A percentile compares a stretch with the other conserved stretches of the same genome.
These are phyloP conservation scores for Cornus suecica DNA, from an alignment of 148 eudicot species.

Conservation along the genomic window DNA sequence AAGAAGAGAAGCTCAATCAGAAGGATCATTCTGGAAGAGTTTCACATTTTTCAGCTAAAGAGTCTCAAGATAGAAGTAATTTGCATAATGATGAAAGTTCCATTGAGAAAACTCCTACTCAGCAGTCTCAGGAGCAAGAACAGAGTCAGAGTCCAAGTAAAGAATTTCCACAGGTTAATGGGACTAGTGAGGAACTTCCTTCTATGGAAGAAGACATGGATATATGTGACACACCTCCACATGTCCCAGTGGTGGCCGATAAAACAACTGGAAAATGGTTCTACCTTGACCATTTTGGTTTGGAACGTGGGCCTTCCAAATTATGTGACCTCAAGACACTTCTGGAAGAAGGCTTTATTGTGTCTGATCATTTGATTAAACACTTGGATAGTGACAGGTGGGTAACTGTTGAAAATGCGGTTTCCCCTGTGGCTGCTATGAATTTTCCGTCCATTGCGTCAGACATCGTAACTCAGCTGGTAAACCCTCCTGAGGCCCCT, in stretches of 20 bases:
- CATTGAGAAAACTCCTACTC: conserved; percentile 28
- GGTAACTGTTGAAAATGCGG: conserved; percentile 97
- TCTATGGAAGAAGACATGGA: conserved; percentile 99
- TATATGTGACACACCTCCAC: conserved; percentile 95
- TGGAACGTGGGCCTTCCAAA: conserved; percentile 79
- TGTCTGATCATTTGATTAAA: conserved; percentile 85
- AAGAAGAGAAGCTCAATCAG: conserved; percentile 41
- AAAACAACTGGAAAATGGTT: conserved; percentile 70
- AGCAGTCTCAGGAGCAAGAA: conserved; percentile 31
- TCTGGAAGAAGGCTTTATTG: conserved; percentile 68
- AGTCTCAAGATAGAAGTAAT: conserved; percentile 29
- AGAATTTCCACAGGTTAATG: conserved; percentile 41
- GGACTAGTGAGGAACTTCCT: conserved; percentile 50
- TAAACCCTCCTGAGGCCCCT: conserved; percentile 79
- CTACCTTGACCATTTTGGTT: conserved; percentile 78
- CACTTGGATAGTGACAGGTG: conserved; percentile 87
- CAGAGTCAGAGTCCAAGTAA: conserved; percentile 30
- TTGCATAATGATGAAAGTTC: conserved; percentile 28
- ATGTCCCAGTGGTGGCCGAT: conserved; percentile 49
- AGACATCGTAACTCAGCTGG: conserved; percentile 66
- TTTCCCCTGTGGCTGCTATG: conserved; percentile 65
- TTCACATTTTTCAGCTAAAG: conserved; percentile 31
- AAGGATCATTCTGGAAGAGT: conserved; percentile 40
- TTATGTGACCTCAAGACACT: conserved; percentile 71
- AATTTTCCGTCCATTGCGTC: conserved; percentile 60